Percentiles rank a stretch among this genome's conserved stretches.
Conservation (phyloP, 805 yeast genomes). For the Candida nemodendra region DNA sequence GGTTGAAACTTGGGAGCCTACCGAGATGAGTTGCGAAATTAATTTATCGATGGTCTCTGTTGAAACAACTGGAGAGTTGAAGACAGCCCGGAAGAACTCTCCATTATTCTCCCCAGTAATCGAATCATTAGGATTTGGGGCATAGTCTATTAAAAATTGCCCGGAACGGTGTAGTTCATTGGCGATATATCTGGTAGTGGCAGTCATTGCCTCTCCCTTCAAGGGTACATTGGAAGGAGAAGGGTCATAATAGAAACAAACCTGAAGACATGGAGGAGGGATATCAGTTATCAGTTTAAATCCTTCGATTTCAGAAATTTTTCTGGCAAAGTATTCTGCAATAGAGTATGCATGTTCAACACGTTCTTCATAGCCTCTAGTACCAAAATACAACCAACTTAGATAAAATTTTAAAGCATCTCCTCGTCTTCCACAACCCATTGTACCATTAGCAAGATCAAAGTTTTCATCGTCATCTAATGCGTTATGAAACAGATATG, state of each 20-base stretch:
- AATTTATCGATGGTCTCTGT: constrained; percentile 45
- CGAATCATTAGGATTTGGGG: constrained; percentile 58
- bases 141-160: constrained; percentile 72
- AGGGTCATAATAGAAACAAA: constrained; percentile 74
- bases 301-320: constrained; percentile 37
- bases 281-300: constrained; percentile 55
- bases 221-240: constrained; percentile 16
- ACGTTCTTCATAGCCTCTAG: constrained; percentile 58
- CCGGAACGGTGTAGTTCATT: constrained; percentile 57
- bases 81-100: constrained; percentile 82
- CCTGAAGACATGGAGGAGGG: constrained; percentile 79
- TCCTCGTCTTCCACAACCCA: constrained; percentile 89
- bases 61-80: constrained; percentile 65
- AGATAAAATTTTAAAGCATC: constrained; percentile 77
- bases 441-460: constrained; percentile 85
- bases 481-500: constrained; percentile 72
- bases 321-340: constrained; percentile 57
- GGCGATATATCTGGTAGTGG: constrained; percentile 61
- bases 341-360: constrained; percentile 72
- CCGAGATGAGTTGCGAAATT: constrained; percentile 36
- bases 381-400: constrained; percentile 81
- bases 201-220: constrained; percentile 44
- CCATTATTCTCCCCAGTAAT: constrained; percentile 48
- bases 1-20: constrained; percentile 29
- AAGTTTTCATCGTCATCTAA: constrained; percentile 51